Evolutionary conservation across 1,139 yeast species (phyloP).

Genomic region (Hanseniaspora sp.): DNA sequence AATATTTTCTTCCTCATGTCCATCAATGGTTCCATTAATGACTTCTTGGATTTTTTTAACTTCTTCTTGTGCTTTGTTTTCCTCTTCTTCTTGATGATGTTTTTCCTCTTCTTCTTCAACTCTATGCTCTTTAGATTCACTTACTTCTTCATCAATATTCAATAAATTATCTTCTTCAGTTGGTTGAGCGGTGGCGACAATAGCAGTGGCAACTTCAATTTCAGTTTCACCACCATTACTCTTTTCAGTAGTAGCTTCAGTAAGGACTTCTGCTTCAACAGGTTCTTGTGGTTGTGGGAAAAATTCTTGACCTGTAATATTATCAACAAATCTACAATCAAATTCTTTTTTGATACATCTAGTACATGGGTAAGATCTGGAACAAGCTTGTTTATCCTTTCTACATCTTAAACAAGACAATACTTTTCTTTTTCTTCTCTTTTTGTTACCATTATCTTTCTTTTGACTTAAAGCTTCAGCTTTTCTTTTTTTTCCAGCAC

Average conservation of each 20-base stretch:
- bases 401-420: slow-evolving; percentile 13
- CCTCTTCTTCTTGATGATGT: background rate
- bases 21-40: background rate
- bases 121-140: slow-evolving; percentile 4
- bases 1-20: background rate
- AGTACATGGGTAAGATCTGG: slow-evolving; percentile 12
- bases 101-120: background rate
- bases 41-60: background rate
- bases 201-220: background rate
- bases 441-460: background rate
- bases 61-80: background rate
- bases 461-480: background rate
- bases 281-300: slow-evolving; percentile 5
- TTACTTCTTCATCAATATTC: background rate
- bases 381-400: slow-evolving; percentile 15
- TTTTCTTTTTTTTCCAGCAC: background rate
- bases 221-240: background rate
- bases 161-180: slow-evolving; percentile 4
- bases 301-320: slow-evolving; percentile 11
- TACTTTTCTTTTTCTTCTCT: slow-evolving; percentile 15
- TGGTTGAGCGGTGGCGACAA: background rate
- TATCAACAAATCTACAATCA: slow-evolving; percentile 13
- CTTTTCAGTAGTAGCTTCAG: background rate
- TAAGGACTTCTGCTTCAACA: background rate
- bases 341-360: slow-evolving; percentile 14